Evolutionary conservation across 2,329 filamentous ascomycete genomes (phyloP).

Genomic region (Sphaceloma murrayae): DNA sequence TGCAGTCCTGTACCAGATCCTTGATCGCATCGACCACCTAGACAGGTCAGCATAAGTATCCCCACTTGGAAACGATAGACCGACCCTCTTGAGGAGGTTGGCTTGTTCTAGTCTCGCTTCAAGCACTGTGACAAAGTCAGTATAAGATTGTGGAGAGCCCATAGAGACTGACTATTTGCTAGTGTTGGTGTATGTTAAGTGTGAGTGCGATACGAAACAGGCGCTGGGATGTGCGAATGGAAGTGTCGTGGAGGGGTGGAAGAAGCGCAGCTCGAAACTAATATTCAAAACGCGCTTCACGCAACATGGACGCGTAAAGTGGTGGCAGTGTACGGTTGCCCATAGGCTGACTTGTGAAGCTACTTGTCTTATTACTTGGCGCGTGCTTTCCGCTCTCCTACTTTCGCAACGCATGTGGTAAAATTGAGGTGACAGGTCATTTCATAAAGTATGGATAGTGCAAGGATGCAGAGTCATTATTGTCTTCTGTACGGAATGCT

Average conservation of each 20-base stretch:
- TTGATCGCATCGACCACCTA: slow-evolving; percentile 98
- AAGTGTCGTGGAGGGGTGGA: background rate
- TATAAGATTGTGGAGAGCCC: background rate
- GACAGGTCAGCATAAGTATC: slow-evolving; percentile 20
- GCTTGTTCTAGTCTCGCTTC: slow-evolving; percentile 97
- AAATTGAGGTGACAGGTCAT: too few species aligned
- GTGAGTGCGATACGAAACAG: too few species aligned
- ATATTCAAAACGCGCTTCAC: background rate
- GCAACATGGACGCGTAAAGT: slow-evolving; percentile 16
- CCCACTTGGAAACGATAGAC: slow-evolving; percentile 17
- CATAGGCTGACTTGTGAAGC: too few species aligned
- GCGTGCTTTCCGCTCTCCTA: too few species aligned
- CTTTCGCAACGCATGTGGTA: too few species aligned
- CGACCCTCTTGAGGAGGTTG: slow-evolving; percentile 85
- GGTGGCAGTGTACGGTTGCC: slow-evolving; percentile 1
- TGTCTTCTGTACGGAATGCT: too few species aligned
- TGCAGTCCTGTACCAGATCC: slow-evolving; percentile 98
- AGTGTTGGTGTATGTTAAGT: too few species aligned
- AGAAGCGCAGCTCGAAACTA: too few species aligned
- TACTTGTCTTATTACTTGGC: too few species aligned
- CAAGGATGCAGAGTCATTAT: too few species aligned
- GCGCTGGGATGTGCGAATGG: background rate
- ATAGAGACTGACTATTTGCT: too few species aligned
- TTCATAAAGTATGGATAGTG: too few species aligned
- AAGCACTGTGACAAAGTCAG: slow-evolving; percentile 52